Percentiles rank a stretch among this genome's conserved stretches.
phyloP scores from a whole-genome alignment of 129 eudicot species.

The carrot (Daucus carota) region DNA sequence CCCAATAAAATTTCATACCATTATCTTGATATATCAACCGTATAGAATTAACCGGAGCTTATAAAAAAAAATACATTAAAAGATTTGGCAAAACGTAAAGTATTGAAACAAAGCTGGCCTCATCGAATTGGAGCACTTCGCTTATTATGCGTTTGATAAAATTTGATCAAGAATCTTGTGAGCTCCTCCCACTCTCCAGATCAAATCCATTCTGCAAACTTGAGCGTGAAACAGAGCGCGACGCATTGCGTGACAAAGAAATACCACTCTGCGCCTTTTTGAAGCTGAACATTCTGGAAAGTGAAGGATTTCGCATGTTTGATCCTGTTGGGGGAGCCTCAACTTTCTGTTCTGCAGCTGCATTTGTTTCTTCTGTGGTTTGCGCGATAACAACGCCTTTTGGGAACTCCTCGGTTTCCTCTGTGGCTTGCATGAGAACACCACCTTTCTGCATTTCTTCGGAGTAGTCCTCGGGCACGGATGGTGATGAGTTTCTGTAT shows the following conservation, averaged over 20 bases:
- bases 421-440: not conserved
- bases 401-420: not conserved
- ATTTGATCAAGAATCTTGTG: not conserved
- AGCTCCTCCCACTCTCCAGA: not conserved
- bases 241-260: not conserved
- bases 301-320: slow-evolving; percentile 9
- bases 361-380: not conserved
- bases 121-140: not conserved
- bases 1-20: no score
- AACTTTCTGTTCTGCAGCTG: not conserved
- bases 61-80: no score
- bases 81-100: no score
- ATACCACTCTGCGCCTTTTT: not conserved
- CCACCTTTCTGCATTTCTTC: not conserved
- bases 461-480: not conserved
- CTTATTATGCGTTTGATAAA: not conserved
- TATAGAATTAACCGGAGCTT: no score
- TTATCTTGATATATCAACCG: no score
- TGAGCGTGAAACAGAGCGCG: not conserved
- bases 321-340: not conserved
- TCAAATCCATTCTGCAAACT: slow-evolving; percentile 3
- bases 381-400: not conserved
- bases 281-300: not conserved
- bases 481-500: slow-evolving; percentile 9
- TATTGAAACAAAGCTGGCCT: no score